A percentile compares a stretch with the other conserved stretches of the same genome.
These are phyloP conservation scores for Plantago coronopus DNA, from an alignment of 305 asterid species.

Conservation along the genomic window DNA sequence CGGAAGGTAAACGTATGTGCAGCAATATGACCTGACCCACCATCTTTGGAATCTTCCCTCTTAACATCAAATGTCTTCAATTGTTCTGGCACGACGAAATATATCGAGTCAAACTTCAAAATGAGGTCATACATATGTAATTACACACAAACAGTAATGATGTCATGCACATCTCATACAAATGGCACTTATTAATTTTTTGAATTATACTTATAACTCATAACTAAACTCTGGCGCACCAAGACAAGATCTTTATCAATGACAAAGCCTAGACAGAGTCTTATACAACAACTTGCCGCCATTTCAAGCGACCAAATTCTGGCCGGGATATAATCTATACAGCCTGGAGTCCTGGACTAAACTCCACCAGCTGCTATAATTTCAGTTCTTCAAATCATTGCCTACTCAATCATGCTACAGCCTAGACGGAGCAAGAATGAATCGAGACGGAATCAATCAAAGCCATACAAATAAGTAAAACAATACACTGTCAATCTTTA, in stretches of 20 bases:
- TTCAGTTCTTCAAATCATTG: not conserved
- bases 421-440: not conserved
- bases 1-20: constrained; percentile 73
- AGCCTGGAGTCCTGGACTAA: too few species aligned
- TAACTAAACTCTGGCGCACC: not conserved
- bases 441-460: constrained; percentile 4
- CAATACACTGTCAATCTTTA: not conserved
- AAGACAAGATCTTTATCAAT: constrained; percentile 2
- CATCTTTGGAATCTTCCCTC: constrained; percentile 51
- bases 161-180: too few species aligned
- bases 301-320: not conserved
- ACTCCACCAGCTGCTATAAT: not conserved
- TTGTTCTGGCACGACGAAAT: constrained; percentile 40
- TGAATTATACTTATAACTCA: not conserved
- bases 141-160: not conserved
- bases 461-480: constrained; percentile 1
- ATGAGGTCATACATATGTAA: not conserved
- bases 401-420: not conserved
- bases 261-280: not conserved
- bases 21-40: constrained; percentile 60
- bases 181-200: too few species aligned
- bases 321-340: too few species aligned
- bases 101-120: constrained; percentile 5
- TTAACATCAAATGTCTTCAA: constrained; percentile 46
- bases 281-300: not conserved